Conservation (phyloP, 1,284 basidiomycete genomes). For the Cutaneotrichosporon dermatis region DNA sequence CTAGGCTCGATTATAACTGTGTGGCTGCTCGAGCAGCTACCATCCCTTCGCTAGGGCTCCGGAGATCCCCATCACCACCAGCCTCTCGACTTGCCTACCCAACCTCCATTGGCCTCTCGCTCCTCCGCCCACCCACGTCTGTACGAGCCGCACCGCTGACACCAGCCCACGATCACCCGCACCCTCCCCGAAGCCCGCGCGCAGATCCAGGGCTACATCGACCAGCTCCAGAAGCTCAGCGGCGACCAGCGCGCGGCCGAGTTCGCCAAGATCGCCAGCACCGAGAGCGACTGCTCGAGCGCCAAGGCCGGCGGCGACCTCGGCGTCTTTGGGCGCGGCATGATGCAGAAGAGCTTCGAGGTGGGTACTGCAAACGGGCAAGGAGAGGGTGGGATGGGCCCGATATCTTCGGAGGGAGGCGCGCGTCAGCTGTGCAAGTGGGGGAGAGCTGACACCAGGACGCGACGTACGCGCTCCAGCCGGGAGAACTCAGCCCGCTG, state of each 20-base stretch:
- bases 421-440: background rate
- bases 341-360: constrained; percentile 99
- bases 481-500: constrained; percentile 81
- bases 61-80: no score
- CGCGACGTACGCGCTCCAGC: constrained; percentile 70
- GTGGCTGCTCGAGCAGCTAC: no score
- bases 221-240: constrained; percentile 35
- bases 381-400: background rate
- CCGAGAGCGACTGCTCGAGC: constrained; percentile 83
- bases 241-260: constrained; percentile 55
- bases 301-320: constrained; percentile 76
- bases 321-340: constrained; percentile 75
- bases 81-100: no score
- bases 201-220: constrained; percentile 61
- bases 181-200: constrained; percentile 83
- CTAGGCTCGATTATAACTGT: no score
- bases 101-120: no score
- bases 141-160: background rate
- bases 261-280: constrained; percentile 69
- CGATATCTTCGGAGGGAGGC: background rate
- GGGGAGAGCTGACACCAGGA: constrained; percentile 51
- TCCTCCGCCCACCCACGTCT: no score
- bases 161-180: constrained; percentile 74
- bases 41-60: no score
- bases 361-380: constrained; percentile 23